Base-by-base conservation (phyloP, 495 filamentous ascomycete genomes). In the Oleoguttula mirabilis region DNA sequence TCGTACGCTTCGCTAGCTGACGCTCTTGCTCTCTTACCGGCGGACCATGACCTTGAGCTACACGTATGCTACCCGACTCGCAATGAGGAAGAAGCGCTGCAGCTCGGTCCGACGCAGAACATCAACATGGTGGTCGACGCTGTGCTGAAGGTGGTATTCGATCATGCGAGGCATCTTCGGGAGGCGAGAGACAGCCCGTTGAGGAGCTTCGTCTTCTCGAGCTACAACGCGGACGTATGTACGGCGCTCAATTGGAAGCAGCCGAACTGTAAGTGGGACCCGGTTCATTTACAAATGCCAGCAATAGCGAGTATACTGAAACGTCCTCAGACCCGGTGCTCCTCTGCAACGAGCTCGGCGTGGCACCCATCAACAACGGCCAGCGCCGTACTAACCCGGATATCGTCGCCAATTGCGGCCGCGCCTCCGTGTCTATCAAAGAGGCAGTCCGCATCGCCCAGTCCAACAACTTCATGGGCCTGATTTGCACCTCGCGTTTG, bases 211-310 rank as follows among this genome's bases (percentile, higher is more conserved):
- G 84, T 96, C 17, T 94, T 96, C 59, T 88, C 83, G 45, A 87
- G 82, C 5, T 92, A 85, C 49, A 94, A 94, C 57, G 66, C 80
- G 10, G 81, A 79, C 51, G 74, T 96, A 21, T 98, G 90, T 60
- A 87, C 82, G 25, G 85, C 88, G 3, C 55, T 98, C 39, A 96
- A 96, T 59, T 98, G 92, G 92, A 98, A 98, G 61, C 90, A 98
- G 59, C 90, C 90, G 10, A 98, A 96, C 51, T 98, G 80, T 84
- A 61, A 65, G 75, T 61, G 10, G 21, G n/a, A 31, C n/a, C 23
- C 2, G n/a, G 19, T 5, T 20, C n/a, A 21, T 8, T 28, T 27
- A 17, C 22, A 5, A 28, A 16, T 5, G 17, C 10, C 14, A n/a
- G 16, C 16, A 4, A 27, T 7, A 21, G 23, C 25, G 8, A 39